Evolutionary conservation across 2,329 filamentous ascomycete genomes (phyloP), one percentile per base, ranked within the genome.

Genomic region (Botrytis aclada): DNA sequence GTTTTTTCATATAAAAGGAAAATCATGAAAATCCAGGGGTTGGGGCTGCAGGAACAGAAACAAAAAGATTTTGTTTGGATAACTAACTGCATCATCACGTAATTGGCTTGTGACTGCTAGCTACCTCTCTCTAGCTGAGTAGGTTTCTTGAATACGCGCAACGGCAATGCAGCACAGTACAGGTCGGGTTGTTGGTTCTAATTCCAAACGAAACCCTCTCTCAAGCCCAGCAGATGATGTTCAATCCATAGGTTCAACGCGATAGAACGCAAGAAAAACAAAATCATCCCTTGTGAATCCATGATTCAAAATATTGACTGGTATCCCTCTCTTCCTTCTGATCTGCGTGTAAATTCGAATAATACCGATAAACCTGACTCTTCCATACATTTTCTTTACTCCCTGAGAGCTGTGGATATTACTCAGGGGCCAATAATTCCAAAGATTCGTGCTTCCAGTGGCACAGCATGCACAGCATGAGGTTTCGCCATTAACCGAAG

Each of bases 381-480:
- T 51, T 34, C 22, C 20, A 34, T 6, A 34, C 34, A 34, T 37
- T 34, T 47, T 18, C 47, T 34, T 4, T 22, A 7, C 39, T 54
- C 47, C 47, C n/a, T n/a, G 47, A 54, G 14, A 5, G 37, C 43
- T 16, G 43, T 66, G 63, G 43, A 34, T 66, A 37, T 73, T 73
- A 16, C 60, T 73, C n/a, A 77, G 67, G 41, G 64, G 16, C 64
- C 64, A 67, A 54, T 66, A 51, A 51, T 39, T 37, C 45, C 51
- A 10, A 22, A 54, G 64, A 66, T 54, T 54, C 32, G 64, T 39
- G 34, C 34, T 54, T 54, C 7, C 45, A n/a, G 64, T 67, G 64
- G 64, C 45, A 67, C 64, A 67, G 45, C 32, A 66, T 54, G 60
- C 22, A 62, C 60, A 62, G 34, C 34, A 41, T 51, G 47, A 37